A percentile compares a stretch with the other conserved stretches of the same genome.
phyloP scores from a whole-genome alignment of 371 early-diverging fungal species.

The Coemansia sp. region DNA sequence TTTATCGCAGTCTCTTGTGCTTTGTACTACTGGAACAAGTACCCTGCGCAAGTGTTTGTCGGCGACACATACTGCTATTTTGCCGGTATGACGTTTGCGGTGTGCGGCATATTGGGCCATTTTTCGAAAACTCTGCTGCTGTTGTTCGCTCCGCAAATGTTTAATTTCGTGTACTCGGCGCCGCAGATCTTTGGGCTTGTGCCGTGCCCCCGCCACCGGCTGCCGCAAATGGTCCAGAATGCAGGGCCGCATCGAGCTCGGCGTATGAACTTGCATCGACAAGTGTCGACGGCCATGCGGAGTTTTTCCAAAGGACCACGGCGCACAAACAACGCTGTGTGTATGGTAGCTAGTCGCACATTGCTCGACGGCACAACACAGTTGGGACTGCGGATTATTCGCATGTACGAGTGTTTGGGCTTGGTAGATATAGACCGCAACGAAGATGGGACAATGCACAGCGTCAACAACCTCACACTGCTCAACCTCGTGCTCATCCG shows the following conservation, averaged over 20 bases:
- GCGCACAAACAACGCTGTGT: background rate
- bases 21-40: constrained; percentile 83
- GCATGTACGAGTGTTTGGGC: constrained; percentile 34
- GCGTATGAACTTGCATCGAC: constrained; percentile 17
- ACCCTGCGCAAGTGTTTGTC: constrained; percentile 91
- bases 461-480: constrained; percentile 87
- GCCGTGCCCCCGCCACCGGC: constrained; percentile 96
- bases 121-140: constrained; percentile 90
- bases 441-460: constrained; percentile 49
- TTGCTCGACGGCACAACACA: constrained; percentile 28
- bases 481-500: constrained; percentile 82
- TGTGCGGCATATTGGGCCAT: constrained; percentile 90
- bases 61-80: constrained; percentile 98
- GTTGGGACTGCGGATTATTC: constrained; percentile 41
- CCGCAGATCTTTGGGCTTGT: constrained; percentile 94
- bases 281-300: constrained; percentile 36
- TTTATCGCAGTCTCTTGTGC: constrained; percentile 83
- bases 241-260: background rate
- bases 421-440: constrained; percentile 51
- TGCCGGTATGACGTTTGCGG: constrained; percentile 97
- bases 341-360: constrained; percentile 48
- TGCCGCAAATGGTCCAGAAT: constrained; percentile 68
- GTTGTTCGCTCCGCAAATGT: constrained; percentile 92
- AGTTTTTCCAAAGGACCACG: constrained; percentile 25
- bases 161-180: constrained; percentile 92